phyloP scores from a whole-genome alignment of 2,329 filamentous ascomycete species.

The Elsinoe fawcettii region DNA sequence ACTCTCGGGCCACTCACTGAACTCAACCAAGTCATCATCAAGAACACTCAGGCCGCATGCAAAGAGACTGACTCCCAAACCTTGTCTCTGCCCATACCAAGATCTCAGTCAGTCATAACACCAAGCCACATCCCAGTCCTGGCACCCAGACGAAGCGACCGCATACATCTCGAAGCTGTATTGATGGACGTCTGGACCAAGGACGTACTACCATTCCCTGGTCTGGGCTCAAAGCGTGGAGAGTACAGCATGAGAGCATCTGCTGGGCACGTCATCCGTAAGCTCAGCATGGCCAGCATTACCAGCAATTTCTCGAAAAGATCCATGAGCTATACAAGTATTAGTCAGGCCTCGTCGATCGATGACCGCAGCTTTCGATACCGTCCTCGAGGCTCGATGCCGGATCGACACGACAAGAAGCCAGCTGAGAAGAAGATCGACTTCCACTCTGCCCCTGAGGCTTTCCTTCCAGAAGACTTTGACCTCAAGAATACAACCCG shows the following conservation, averaged over 20 bases:
- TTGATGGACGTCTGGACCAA: conserved; percentile 78
- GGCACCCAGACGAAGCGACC: conserved; percentile 64
- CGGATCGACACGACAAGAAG: conserved; percentile 10
- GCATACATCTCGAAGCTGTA: conserved; percentile 65
- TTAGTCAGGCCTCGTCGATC: conserved; percentile 23
- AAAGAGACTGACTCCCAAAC: conserved; percentile 46
- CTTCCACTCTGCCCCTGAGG: conserved; percentile 41
- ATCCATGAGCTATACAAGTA: conserved; percentile 50
- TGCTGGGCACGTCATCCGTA: conserved; percentile 81
- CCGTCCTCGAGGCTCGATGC: conserved; percentile 16
- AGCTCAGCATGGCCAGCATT: conserved; percentile 75
- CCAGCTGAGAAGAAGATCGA: conserved; percentile 28
- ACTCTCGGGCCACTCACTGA: conserved; percentile 63
- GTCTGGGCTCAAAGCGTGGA: conserved; percentile 59
- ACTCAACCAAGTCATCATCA: conserved; percentile 71
- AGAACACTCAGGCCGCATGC: conserved; percentile 65
- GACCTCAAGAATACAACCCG: conserved; percentile 28
- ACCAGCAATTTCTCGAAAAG: conserved; percentile 67
- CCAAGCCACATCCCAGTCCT: conserved; percentile 62
- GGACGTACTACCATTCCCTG: conserved; percentile 72
- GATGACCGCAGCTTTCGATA: conserved; percentile 13
- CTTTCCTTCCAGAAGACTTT: conserved; percentile 43
- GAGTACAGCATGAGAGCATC: conserved; percentile 69
- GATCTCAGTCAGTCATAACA: conserved; percentile 74
- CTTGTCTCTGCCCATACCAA: conserved; percentile 53